Percentiles rank a stretch among this genome's conserved stretches.
These are phyloP conservation scores for Claviceps spartinae DNA, from an alignment of 2,329 filamentous ascomycete genomes.

Conservation along the genomic window DNA sequence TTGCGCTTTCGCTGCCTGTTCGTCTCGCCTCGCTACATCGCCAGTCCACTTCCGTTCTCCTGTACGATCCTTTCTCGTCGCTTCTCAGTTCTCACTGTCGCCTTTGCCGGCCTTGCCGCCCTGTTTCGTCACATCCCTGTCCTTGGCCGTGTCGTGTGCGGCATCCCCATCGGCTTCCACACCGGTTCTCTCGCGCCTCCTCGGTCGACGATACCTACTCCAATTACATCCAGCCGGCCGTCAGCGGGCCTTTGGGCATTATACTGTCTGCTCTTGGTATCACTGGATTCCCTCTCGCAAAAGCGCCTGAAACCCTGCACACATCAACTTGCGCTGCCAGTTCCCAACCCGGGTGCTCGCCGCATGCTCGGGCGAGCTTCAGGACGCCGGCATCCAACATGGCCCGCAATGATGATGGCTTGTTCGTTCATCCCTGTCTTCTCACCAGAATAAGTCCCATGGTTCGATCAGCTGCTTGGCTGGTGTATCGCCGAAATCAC, in stretches of 20 bases:
- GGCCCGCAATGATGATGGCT: conserved; percentile 41
- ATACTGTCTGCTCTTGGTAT: not conserved
- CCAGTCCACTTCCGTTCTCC: not conserved
- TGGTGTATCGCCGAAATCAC: not conserved
- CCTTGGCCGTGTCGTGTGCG: conserved; percentile 1
- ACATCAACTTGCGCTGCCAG: not conserved
- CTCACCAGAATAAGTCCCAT: not conserved
- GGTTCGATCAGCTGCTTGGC: not conserved
- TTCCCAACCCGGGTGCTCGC: not conserved
- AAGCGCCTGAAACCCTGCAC: not conserved
- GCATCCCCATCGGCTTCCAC: not conserved
- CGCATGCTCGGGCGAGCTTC: not conserved
- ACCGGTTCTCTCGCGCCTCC: conserved; percentile 5
- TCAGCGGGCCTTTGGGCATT: conserved; percentile 2
- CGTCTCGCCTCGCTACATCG: not conserved
- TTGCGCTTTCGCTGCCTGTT: not conserved
- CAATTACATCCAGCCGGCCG: conserved; percentile 1
- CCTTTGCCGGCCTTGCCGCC: not conserved
- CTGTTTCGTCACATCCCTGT: not conserved
- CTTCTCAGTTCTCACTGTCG: not conserved
- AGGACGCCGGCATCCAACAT: conserved; percentile 20
- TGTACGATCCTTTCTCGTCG: not conserved
- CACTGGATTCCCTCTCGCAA: not conserved
- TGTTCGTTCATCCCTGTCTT: conserved; percentile 23
- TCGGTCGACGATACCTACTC: conserved; percentile 2